Base-by-base conservation (phyloP, 305 asterid species). In the Solanum hybrid region DNA sequence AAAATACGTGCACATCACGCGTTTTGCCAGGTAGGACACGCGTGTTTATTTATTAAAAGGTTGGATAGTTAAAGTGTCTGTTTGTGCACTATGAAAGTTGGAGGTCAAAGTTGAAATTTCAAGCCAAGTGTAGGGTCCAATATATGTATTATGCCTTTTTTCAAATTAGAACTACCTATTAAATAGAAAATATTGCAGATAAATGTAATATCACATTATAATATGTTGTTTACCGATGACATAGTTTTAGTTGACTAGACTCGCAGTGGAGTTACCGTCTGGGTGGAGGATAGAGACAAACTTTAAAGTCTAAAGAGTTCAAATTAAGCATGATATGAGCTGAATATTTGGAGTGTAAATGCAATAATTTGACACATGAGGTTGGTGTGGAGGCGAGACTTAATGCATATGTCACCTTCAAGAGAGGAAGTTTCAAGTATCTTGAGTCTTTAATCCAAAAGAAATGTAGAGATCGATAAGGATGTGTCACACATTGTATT, bases 251-350 rank as follows among this genome's bases (percentile, higher is more conserved):
- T 66, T 66, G 12, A 66, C 7, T 4, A 4, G 29, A 66, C 6
- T 66, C 7, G 1, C 12, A 66, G 0, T 66, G 7, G 6, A 66
- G 14, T 0, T 60, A 60, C 2, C 0, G 5, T 19, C 0, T 60
- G 26, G 2, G 71, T 19, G 71, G 5, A 19, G 27, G 6, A 8
- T 9, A 0, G 3, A 10, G 29, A 1, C 29, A 9, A 66, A 66
- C 12, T 10, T 66, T 66, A 10, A 66, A 66, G 75, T 66, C 0
- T 66, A 66, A 66, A n/a, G 15, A 10, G 14, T 66, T n/a, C 5
- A 4, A 24, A 10, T n/a, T 66, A 9, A 10, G 7, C 31, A 66
- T 9, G 29, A n/a, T 4, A 10, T 0, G 26, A 66, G 75, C 1
- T 66, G 6, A n/a, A n/a, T 66, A n/a, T n/a, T n/a, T 66, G 3